phyloP scores from a whole-genome alignment of 177 flowering plant species.

The Vitis hybrid region DNA sequence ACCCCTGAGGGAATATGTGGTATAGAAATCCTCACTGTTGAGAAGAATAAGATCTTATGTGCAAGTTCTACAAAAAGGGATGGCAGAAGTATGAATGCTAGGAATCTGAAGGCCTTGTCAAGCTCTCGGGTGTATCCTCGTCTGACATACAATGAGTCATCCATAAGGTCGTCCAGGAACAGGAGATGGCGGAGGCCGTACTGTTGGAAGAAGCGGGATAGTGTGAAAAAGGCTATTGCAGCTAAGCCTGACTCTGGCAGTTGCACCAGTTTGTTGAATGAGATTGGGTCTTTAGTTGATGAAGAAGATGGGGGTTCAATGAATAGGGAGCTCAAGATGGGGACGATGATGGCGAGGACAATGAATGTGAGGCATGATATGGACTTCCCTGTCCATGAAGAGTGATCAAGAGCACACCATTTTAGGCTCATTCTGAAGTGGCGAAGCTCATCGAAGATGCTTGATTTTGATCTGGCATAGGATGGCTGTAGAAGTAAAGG shows the following conservation, averaged over 20 bases:
- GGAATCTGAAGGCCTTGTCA: conserved; percentile 48
- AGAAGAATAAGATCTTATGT: conserved; percentile 58
- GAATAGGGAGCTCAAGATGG: conserved; percentile 29
- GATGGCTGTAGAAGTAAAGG: conserved; percentile 36
- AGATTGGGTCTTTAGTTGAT: conserved; percentile 18
- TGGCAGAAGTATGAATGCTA: conserved; percentile 57
- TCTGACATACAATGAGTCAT: conserved; percentile 47
- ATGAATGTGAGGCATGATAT: conserved; percentile 43
- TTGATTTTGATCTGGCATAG: conserved; percentile 30
- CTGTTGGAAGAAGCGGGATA: conserved; percentile 43
- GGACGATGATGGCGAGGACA: conserved; percentile 40
- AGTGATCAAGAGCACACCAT: conserved; percentile 70
- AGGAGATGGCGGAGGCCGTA: conserved; percentile 60
- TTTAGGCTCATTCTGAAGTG: conserved; percentile 45
- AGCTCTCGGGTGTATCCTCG: conserved; percentile 56
- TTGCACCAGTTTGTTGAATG: conserved; percentile 50
- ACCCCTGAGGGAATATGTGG: conserved; percentile 15
- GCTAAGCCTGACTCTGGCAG: conserved; percentile 64
- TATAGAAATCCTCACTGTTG: conserved; percentile 29
- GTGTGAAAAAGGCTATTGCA: conserved; percentile 46
- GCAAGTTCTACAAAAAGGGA: conserved; percentile 53
- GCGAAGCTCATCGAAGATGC: conserved; percentile 38
- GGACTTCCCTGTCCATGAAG: conserved; percentile 31
- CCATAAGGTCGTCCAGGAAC: conserved; percentile 57
- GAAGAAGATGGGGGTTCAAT: conserved; percentile 27